These are phyloP conservation scores for Hyaloscypha bicolor DNA, from an alignment of 495 filamentous ascomycete species.

Conservation along the genomic window DNA sequence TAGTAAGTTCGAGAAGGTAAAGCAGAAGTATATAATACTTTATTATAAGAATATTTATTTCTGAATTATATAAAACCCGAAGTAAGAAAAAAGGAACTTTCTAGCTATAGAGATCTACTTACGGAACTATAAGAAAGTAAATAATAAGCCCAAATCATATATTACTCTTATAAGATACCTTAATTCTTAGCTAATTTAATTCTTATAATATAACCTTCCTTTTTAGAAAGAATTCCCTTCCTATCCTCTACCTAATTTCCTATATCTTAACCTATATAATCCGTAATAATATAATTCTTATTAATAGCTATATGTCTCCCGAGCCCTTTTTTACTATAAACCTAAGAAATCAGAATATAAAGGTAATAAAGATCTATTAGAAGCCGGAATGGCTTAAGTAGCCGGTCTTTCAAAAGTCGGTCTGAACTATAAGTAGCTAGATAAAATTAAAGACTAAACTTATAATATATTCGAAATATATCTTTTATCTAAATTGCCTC, in stretches of 20 bases:
- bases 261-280: conserved; percentile 29
- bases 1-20: conserved; percentile 16
- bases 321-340: conserved; percentile 29
- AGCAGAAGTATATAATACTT: conserved; percentile 25
- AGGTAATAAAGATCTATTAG: conserved; percentile 30
- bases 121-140: conserved; percentile 34
- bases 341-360: conserved; percentile 15
- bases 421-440: conserved; percentile 11
- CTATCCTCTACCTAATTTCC: conserved; percentile 32
- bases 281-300: conserved; percentile 25
- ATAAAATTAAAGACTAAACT: conserved; percentile 27
- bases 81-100: conserved; percentile 28
- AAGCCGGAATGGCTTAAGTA: conserved; percentile 30
- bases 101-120: conserved; percentile 34
- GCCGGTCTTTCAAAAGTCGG: conserved; percentile 28
- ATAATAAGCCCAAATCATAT: conserved; percentile 32
- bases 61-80: conserved; percentile 36
- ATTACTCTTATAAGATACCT: too few species aligned
- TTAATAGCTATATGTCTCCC: conserved; percentile 27
- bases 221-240: conserved; percentile 24
- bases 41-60: conserved; percentile 37
- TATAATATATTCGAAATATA: conserved; percentile 23
- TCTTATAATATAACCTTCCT: conserved; percentile 30
- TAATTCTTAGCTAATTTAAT: conserved; percentile 18
- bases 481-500: conserved; percentile 27